Evolutionary conservation across 352 stramenopile genomes (phyloP), one percentile per base, ranked within the genome.

Genomic region (Peronospora belbahrii): DNA sequence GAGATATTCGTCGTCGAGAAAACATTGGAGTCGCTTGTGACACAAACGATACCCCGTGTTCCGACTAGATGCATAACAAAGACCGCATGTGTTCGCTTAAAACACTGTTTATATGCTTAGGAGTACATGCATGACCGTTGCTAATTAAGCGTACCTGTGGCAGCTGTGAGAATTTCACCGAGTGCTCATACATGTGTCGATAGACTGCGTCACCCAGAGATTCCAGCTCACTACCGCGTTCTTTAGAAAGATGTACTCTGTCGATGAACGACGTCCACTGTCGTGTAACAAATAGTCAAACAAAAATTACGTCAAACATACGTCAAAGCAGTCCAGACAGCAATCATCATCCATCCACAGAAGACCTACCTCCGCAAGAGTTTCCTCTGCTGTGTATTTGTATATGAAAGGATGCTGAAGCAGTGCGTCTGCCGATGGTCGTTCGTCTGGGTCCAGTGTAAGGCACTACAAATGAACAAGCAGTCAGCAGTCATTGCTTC

Each of bases 21-120:
- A 79, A 76, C 9, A 70, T 61, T 4, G 68, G 63, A 3, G 65
- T 70, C 2, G 60, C 65, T 64, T 76, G 70, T n/a, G 75, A 74
- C 6, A 84, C 58, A 28, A 93, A 88, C 2, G 81, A 89, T 38
- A 83, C 64, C 0, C 79, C 78, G 35, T 86, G 88, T 43, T 93
- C 81, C 19, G 81, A 90, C 77, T 93, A 39, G 13, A 18, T 4
- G 9, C n/a, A 55, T 22, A 30, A 15, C 8, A 45, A 19, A 42
- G 25, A 40, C 1, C 14, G 35, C 41, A 34, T n/a, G 13, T 27
- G 28, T n/a, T 30, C 0, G 9, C 6, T n/a, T 50, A 33, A 8
- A 47, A 23, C 25, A 20, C 22, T 17, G 11, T 10, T 43, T 23
- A 22, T 14, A 35, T n/a, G 33, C 4, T 10, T 11, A 11, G 9